Base-by-base conservation (phyloP, 352 stramenopile species). In the Pelagophyceae sp. region DNA sequence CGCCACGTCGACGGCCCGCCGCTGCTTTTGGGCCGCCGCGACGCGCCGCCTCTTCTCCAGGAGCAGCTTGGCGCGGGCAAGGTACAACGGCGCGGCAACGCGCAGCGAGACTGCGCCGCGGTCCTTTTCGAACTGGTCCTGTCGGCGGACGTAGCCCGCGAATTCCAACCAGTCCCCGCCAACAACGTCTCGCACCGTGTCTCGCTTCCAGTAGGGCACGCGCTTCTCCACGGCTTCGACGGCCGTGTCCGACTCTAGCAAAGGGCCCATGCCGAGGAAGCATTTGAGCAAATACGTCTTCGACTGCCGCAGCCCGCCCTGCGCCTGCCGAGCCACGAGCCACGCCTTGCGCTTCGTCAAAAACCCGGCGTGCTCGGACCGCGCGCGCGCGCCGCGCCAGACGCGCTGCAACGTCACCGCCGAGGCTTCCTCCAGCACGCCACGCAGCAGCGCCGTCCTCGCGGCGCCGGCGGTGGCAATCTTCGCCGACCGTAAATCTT, bases 221-320 rank as follows among this genome's bases (percentile, higher is more conserved):
- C 54, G 11, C 54, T 79, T 79, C 11, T 76, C 1, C 2, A 79
- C 75, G 11, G 70, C 64, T 45, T 79, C 75, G 31, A 31, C 5
- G 11, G 38, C 27, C 15, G 75, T 79, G 75, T 79, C 75, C n/a
- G 3, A 51, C 0, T 60, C 40, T 0, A 79, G 63, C 1, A 75
- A 33, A 3, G 32, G 20, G 2, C 29, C 75, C 1, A 27, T 31
- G 35, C 75, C 75, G 31, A 67, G 64, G 38, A 79, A 61, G 15
- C 29, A 6, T 3, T 25, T 19, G n/a, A 79, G 1, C 38, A 25
- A 63, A 27, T 79, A 79, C 63, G 25, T 23, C 23, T 6, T 31
- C 40, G 38, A 61, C n/a, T 37, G 31, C 5, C 75, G 25, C 1
- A 37, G 35, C 15, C 32, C 15, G 25, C 64, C 50, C 63, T 79